Evolutionary conservation across 2,329 filamentous ascomycete species (phyloP), one percentile per base, ranked within the genome.

Genomic region (Chaetomiaceae sp.): DNA sequence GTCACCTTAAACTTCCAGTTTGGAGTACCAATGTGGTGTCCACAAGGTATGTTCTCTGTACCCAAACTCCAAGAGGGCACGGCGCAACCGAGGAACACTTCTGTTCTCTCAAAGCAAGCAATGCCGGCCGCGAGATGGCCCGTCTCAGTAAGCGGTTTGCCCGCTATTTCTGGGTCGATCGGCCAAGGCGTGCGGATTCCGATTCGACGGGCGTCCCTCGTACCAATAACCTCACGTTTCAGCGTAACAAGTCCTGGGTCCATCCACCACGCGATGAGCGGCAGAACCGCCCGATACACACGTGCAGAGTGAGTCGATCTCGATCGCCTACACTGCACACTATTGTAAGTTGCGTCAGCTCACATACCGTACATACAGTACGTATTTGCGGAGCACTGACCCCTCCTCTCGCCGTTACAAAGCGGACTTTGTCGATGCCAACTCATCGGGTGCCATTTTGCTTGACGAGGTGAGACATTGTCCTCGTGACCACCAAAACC

Each of bases 141-240:
- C n/a, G n/a, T n/a, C n/a, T n/a, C n/a, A n/a, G n/a, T 14, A 5
- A n/a, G 14, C 30, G 20, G 20, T 14, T n/a, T 47, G 7, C 29
- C 44, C 44, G 34, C 44, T 18, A 33, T 25, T 18, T 25, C 46
- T 21, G 38, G 20, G 30, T 21, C 38, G 38, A 49, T 49, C 47
- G 29, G 38, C 29, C 37, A 20, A 43, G 20, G 2, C 29, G 10
- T 3, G 5, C 11, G 11, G 36, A 23, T 36, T 27, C 48, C 38
- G 48, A 50, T 50, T 50, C 32, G 38, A 50, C 21, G 10, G 18
- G 5, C 21, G 14, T 7, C n/a, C 2, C 6, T 3, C 11, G 11
- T 6, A 16, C 30, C 29, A 9, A 21, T 13, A 5, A 9, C 32
- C 9, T 14, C 10, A 11, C 14, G 38, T 43, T 36, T 45, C 48